phyloP scores from a whole-genome alignment of 441 rosid species.

The Populus trichocarpa region DNA sequence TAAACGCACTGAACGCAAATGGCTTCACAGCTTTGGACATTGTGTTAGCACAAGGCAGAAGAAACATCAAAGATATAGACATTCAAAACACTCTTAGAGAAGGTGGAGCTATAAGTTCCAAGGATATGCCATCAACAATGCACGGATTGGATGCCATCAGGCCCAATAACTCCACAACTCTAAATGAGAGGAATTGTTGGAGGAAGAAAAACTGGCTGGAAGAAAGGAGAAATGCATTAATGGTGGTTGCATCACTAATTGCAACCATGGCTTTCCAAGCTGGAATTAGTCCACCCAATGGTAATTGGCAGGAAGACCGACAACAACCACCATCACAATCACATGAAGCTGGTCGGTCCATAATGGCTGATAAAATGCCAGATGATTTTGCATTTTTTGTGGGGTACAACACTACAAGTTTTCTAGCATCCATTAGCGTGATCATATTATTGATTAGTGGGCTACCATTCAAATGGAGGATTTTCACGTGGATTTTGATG shows the following conservation, averaged over 20 bases:
- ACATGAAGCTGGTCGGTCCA: constrained; percentile 12
- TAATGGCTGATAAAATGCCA: constrained; percentile 7
- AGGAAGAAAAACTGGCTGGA: constrained; percentile 9
- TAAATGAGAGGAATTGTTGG: background rate
- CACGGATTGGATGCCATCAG: background rate
- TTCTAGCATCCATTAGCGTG: constrained; percentile 24
- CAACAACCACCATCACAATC: background rate
- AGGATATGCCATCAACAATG: background rate
- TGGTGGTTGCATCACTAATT: constrained; percentile 30
- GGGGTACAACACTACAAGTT: constrained; percentile 9
- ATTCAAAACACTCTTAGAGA: constrained; percentile 11
- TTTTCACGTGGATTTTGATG: constrained; percentile 18
- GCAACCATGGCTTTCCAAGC: constrained; percentile 32
- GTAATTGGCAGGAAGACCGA: constrained; percentile 19
- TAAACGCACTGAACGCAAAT: constrained; percentile 25
- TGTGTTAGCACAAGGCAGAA: constrained; percentile 6
- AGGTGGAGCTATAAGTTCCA: constrained; percentile 6
- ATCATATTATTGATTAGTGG: constrained; percentile 25
- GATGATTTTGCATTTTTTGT: background rate
- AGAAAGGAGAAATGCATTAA: constrained; percentile 16
- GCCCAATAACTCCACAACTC: background rate
- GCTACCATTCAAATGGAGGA: constrained; percentile 13
- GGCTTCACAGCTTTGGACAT: constrained; percentile 30
- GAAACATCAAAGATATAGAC: constrained; percentile 18
- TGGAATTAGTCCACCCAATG: constrained; percentile 19